A percentile compares a stretch with the other conserved stretches of the same genome.
These are phyloP conservation scores for Triticum urartu DNA, from an alignment of 176 grass and related monocot species.

Conservation along the genomic window DNA sequence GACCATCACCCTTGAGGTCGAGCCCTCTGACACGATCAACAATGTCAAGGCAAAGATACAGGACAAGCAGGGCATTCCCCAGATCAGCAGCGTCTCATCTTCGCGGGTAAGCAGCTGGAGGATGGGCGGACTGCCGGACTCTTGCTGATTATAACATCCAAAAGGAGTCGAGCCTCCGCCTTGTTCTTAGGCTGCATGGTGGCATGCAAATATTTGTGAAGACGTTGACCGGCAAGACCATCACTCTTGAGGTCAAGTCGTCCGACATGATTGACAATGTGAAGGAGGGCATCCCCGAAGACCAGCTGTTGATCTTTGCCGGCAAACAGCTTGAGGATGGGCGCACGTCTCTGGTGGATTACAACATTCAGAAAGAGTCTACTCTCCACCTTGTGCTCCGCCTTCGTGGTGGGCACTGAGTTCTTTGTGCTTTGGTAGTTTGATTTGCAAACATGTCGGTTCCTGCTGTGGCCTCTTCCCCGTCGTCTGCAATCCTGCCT, in stretches of 20 bases:
- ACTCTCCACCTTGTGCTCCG: not conserved
- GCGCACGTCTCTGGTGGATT: not conserved
- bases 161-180: too few species aligned
- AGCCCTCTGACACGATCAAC: conserved; percentile 57
- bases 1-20: conserved; percentile 64
- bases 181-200: too few species aligned
- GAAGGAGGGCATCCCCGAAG: not conserved
- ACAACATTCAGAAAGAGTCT: not conserved
- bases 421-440: too few species aligned
- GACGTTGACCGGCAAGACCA: not conserved
- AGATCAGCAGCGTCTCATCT: too few species aligned
- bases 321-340: not conserved
- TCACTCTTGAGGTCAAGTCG: not conserved
- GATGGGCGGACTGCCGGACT: too few species aligned
- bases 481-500: too few species aligned
- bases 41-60: conserved; percentile 47
- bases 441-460: too few species aligned
- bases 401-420: not conserved
- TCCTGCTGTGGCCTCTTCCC: too few species aligned
- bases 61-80: too few species aligned
- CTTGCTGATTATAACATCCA: too few species aligned
- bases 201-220: too few species aligned
- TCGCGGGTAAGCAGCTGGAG: too few species aligned
- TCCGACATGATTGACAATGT: not conserved
- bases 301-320: not conserved